Evolutionary conservation across 1,284 basidiomycete genomes (phyloP).

Genomic region (Cryptococcus sp.): DNA sequence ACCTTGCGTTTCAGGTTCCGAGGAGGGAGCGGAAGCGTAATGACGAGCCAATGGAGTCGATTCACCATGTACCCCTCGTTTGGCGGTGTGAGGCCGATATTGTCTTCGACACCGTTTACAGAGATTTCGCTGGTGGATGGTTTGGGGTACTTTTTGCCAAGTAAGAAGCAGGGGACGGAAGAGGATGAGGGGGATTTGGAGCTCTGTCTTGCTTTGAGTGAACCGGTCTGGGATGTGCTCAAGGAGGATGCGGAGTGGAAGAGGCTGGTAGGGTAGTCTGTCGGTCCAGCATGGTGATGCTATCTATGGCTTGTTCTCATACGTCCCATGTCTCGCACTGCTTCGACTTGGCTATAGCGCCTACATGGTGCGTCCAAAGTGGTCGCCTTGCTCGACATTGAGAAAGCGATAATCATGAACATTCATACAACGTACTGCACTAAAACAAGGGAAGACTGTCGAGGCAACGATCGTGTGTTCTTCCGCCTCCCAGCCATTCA

Average conservation of each 20-base stretch:
- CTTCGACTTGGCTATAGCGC: too few relatives aligned
- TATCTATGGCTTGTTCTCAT: too few relatives aligned
- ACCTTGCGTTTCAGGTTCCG: conserved; percentile 7
- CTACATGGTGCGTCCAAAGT: too few relatives aligned
- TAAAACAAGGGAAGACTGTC: too few relatives aligned
- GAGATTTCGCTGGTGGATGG: conserved; percentile 19
- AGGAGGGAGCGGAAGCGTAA: conserved; percentile 12
- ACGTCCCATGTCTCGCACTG: too few relatives aligned
- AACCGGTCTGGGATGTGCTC: conserved; percentile 15
- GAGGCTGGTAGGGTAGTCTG: background rate
- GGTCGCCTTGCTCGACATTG: too few relatives aligned
- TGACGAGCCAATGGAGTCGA: conserved; percentile 20
- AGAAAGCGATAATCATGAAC: too few relatives aligned
- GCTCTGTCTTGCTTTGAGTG: conserved; percentile 14
- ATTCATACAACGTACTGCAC: too few relatives aligned
- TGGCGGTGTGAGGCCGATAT: conserved; percentile 6
- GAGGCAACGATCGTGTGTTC: too few relatives aligned
- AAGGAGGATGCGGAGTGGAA: conserved; percentile 2
- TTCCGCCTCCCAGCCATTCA: background rate
- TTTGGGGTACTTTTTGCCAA: conserved; percentile 14
- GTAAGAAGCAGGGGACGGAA: background rate
- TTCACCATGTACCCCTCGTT: conserved; percentile 14
- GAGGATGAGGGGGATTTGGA: conserved; percentile 13
- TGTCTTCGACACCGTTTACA: conserved; percentile 22
- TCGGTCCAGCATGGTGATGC: too few relatives aligned